Evolutionary conservation across 495 filamentous ascomycete genomes (phyloP).

Genomic region (Chaetomium tenue): DNA sequence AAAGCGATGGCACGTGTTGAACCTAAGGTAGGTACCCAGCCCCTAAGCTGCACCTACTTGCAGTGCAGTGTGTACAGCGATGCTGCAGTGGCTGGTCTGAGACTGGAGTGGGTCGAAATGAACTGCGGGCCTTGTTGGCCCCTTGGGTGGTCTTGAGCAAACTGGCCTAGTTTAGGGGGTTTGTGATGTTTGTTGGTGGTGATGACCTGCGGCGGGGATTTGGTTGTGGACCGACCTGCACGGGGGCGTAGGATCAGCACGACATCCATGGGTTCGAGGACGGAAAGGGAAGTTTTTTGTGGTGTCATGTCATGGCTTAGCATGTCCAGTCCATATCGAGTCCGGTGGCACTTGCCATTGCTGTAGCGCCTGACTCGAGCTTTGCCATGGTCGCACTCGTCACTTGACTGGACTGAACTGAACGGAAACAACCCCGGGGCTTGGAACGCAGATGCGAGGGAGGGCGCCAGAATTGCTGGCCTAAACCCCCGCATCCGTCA

Average conservation of each 20-base stretch:
- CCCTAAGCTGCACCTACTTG: too few species aligned
- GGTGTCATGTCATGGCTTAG: not conserved
- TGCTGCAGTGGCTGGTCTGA: not conserved
- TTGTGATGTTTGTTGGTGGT: constrained; percentile 1
- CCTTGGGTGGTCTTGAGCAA: too few species aligned
- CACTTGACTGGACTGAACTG: not conserved
- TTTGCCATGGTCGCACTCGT: not conserved
- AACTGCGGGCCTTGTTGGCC: not conserved
- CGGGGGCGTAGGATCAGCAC: not conserved
- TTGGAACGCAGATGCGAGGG: too few species aligned
- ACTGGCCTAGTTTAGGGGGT: not conserved
- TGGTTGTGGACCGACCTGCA: not conserved
- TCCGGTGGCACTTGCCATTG: constrained; percentile 6
- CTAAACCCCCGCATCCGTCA: too few species aligned
- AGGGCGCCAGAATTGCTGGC: too few species aligned
- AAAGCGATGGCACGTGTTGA: not conserved
- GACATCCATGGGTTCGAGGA: not conserved
- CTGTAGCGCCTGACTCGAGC: not conserved
- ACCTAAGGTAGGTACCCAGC: too few species aligned
- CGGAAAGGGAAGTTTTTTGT: not conserved
- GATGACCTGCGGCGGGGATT: not conserved
- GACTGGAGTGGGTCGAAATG: not conserved
- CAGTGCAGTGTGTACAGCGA: too few species aligned
- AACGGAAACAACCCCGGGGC: too few species aligned
- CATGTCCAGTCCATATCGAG: not conserved